Base-by-base conservation (phyloP, 2,329 filamentous ascomycete species). In the Botrytis aclada region DNA sequence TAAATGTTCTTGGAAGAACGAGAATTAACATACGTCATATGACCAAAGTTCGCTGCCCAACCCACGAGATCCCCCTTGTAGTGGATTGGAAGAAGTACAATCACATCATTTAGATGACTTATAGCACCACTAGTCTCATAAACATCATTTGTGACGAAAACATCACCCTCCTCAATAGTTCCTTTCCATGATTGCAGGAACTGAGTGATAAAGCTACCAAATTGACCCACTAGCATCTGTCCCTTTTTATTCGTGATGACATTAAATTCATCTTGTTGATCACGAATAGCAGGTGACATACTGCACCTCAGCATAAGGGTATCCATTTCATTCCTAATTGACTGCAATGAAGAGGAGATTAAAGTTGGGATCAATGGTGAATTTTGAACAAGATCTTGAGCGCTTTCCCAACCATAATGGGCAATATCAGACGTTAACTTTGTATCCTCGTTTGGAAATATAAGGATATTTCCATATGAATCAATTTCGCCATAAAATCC, bases 191-290 rank as follows among this genome's bases (percentile, higher is more conserved):
- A 62, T 20, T 32, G 29, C 6, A 70, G 41, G 22, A 70, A 70
- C 25, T 70, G 58, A n/a, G 56, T 45, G 22, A 70, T 70, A 18
- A 70, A 62, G n/a, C 69, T 63, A 20, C 56, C 69, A 25, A 70
- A 70, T 29, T 70, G 69, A 12, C 56, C 58, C 14, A 70, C 69
- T n/a, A 70, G 25, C 69, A 70, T 70, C 39, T 63, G 32, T 22
- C 69, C 69, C 41, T 70, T 43, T 47, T 51, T 70, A n/a, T 70
- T 62, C 12, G 69, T 62, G 29, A 70, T 62, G 41, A 70, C 69
- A 70, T 70, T 70, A n/a, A 70, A 70, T 37, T 62, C 69, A 18
- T 62, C 69, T 54, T 63, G 69, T 47, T 70, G 56, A n/a, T 70
- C 58, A 37, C 69, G 69, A 51, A 70, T 70, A 10, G 69, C 69